Percentiles rank a stretch among this genome's conserved stretches.
These are phyloP conservation scores for Colletotrichum musae DNA, from an alignment of 2,329 filamentous ascomycete species.

Conservation along the genomic window DNA sequence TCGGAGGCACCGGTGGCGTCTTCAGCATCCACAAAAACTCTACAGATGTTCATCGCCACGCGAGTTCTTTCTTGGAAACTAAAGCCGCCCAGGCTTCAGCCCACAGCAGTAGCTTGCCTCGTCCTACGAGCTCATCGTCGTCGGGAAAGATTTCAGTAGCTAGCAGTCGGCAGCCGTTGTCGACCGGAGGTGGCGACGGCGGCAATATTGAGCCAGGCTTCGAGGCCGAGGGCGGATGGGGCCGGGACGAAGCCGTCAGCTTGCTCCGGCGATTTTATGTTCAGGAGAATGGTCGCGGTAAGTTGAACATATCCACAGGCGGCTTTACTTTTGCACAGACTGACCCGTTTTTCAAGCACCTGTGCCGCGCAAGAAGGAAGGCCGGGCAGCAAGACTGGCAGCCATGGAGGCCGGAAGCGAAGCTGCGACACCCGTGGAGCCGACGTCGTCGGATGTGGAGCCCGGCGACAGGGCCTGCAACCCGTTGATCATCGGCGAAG, in stretches of 20 bases:
- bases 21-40: constrained; percentile 84
- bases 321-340: not conserved
- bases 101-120: constrained; percentile 17
- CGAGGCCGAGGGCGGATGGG: constrained; percentile 88
- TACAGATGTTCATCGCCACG: constrained; percentile 14
- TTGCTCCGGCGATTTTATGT: constrained; percentile 95
- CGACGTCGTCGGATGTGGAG: constrained; percentile 6
- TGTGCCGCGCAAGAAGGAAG: constrained; percentile 69
- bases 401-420: constrained; percentile 54
- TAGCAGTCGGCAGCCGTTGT: constrained; percentile 1
- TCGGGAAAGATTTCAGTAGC: constrained; percentile 15
- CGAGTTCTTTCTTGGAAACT: constrained; percentile 1
- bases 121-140: constrained; percentile 21
- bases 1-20: constrained; percentile 95
- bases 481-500: not conserved
- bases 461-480: not conserved
- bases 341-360: constrained; percentile 54
- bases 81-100: constrained; percentile 18
- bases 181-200: constrained; percentile 64
- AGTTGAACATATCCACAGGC: constrained; percentile 42
- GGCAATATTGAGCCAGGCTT: constrained; percentile 84
- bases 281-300: constrained; percentile 95
- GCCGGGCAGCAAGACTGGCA: constrained; percentile 66
- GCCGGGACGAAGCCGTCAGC: constrained; percentile 93
- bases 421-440: not conserved